Conservation (phyloP, 75 land plant genomes). For the Picea sitchensis region DNA sequence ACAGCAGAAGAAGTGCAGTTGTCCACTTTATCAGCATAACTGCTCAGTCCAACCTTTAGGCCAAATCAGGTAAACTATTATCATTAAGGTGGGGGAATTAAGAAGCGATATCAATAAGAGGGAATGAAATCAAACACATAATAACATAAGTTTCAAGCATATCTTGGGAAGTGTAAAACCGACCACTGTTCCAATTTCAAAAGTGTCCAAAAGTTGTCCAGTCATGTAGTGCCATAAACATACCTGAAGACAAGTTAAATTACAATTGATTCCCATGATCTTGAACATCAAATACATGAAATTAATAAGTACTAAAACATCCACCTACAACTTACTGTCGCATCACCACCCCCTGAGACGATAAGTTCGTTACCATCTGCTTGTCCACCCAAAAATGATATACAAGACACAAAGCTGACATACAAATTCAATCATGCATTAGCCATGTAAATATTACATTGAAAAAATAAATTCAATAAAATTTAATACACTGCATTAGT, state of each 20-base stretch:
- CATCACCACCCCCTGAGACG: slow-evolving; percentile 80
- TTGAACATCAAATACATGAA: not conserved
- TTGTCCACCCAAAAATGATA: slow-evolving; percentile 42
- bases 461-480: not conserved
- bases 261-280: not conserved
- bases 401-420: slow-evolving; percentile 70
- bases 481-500: not conserved
- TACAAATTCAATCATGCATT: not conserved
- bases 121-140: not conserved
- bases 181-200: slow-evolving; percentile 59
- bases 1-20: slow-evolving; percentile 23
- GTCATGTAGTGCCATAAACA: slow-evolving; percentile 64
- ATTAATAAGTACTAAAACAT: not conserved
- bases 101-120: not conserved
- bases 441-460: not conserved
- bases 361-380: slow-evolving; percentile 40
- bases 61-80: slow-evolving; percentile 8
- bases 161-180: not conserved
- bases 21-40: slow-evolving; percentile 19
- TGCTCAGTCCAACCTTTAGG: slow-evolving; percentile 30
- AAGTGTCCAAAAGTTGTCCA: slow-evolving; percentile 70
- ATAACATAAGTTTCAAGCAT: not conserved
- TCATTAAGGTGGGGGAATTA: not conserved
- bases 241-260: slow-evolving; percentile 32
- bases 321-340: slow-evolving; percentile 45